These are phyloP conservation scores for Mycena citricolor DNA, from an alignment of 1,284 basidiomycete species.

Conservation along the genomic window DNA sequence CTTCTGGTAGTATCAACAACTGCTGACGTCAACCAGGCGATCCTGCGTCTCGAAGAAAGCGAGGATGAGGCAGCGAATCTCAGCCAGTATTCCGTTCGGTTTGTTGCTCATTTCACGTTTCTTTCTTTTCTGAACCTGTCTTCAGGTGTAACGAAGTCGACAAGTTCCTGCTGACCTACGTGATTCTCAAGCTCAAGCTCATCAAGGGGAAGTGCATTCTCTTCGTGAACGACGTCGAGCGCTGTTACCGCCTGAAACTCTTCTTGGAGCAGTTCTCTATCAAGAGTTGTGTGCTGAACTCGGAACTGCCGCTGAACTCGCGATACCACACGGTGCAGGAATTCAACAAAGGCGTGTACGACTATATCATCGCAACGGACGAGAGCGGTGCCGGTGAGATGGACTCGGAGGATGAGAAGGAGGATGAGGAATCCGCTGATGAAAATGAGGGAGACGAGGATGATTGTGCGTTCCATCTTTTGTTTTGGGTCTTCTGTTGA, in stretches of 20 bases:
- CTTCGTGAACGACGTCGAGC: conserved; percentile 96
- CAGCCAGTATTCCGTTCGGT: conserved; percentile 87
- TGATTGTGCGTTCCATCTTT: conserved; percentile 39
- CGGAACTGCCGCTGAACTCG: conserved; percentile 91
- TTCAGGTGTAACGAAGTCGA: conserved; percentile 85
- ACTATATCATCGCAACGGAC: conserved; percentile 98
- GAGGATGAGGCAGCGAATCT: conserved; percentile 78
- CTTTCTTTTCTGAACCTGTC: not conserved
- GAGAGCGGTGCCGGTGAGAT: conserved; percentile 67
- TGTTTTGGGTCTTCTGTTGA: conserved; percentile 7
- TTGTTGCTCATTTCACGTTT: not conserved
- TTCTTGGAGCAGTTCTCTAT: conserved; percentile 99
- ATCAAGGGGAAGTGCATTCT: conserved; percentile 96
- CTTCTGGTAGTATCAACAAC: not conserved
- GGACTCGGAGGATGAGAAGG: conserved; percentile 43
- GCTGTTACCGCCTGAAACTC: conserved; percentile 92
- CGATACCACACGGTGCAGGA: conserved; percentile 97
- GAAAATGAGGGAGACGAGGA: conserved; percentile 41
- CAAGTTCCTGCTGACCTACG: conserved; percentile 94
- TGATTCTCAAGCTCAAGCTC: conserved; percentile 92
- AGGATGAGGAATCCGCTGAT: too few species aligned
- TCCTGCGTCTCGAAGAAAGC: conserved; percentile 83
- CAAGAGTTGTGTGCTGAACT: conserved; percentile 95
- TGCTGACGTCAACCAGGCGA: conserved; percentile 55
- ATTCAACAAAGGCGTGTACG: conserved; percentile 98